Evolutionary conservation across 257 asterid species (phyloP).

Genomic region (Ballota nigra): DNA sequence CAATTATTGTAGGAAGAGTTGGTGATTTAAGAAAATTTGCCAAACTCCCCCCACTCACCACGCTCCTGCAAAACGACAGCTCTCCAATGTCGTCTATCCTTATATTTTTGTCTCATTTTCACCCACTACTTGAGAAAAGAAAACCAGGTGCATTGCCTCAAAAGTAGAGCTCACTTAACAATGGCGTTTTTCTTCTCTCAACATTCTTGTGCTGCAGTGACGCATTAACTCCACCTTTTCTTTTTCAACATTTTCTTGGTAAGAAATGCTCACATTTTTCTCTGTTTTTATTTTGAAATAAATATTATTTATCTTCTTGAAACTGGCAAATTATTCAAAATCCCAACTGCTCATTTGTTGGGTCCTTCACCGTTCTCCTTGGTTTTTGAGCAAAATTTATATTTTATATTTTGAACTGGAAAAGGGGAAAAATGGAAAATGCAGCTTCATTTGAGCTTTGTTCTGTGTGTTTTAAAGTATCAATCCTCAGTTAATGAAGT

Average conservation of each 20-base stretch:
- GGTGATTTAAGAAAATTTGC: not conserved
- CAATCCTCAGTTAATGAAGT: not conserved
- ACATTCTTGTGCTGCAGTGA: constrained; percentile 13
- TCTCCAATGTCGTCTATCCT: constrained; percentile 18
- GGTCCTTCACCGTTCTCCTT: constrained; percentile 3
- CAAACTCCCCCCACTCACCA: constrained; percentile 17
- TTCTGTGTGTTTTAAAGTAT: not conserved
- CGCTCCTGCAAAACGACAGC: constrained; percentile 30
- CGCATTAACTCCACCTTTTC: not conserved
- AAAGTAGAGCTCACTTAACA: constrained; percentile 16
- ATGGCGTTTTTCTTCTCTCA: constrained; percentile 12
- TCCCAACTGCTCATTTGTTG: constrained; percentile 12
- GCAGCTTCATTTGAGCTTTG: constrained; percentile 3
- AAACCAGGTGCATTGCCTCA: constrained; percentile 21
- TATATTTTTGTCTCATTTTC: constrained; percentile 18
- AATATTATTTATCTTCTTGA: constrained; percentile 29
- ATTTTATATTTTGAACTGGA: not conserved
- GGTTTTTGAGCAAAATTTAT: not conserved
- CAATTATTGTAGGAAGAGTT: not conserved
- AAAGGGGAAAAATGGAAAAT: constrained; percentile 4
- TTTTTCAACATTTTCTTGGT: constrained; percentile 37
- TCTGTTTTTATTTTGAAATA: not conserved
- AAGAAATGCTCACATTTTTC: constrained; percentile 26
- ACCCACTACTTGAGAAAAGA: constrained; percentile 23
- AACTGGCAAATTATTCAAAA: constrained; percentile 23